Evolutionary conservation across 208 protist species (phyloP).

Genomic region (Trypanosoma cruzi): DNA sequence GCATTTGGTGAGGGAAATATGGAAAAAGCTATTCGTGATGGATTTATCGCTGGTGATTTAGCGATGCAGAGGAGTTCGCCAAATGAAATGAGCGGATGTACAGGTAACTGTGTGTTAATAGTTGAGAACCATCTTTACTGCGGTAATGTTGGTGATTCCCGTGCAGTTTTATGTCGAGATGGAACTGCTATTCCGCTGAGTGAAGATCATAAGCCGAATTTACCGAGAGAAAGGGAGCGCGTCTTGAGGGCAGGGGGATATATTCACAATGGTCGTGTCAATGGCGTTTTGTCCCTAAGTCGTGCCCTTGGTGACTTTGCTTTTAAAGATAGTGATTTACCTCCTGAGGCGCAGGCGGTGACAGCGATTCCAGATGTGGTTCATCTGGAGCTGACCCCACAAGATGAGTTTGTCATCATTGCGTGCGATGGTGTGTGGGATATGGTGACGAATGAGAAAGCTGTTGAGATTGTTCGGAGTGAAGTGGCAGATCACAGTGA

Average conservation of each 20-base stretch:
- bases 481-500: conserved; percentile 84
- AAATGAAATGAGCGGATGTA: conserved; percentile 81
- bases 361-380: conserved; percentile 74
- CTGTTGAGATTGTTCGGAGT: conserved; percentile 88
- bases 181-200: conserved; percentile 91
- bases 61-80: conserved; percentile 74
- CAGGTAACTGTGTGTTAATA: conserved; percentile 80
- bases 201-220: conserved; percentile 95
- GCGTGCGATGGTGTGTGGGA: conserved; percentile 95
- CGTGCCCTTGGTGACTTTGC: conserved; percentile 95
- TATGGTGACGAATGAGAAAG: conserved; percentile 90
- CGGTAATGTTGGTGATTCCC: conserved; percentile 94
- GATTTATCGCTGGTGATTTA: conserved; percentile 71
- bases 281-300: conserved; percentile 95
- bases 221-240: conserved; percentile 77
- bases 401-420: conserved; percentile 93
- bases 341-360: conserved; percentile 77
- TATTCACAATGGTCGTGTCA: conserved; percentile 92
- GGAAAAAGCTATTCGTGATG: conserved; percentile 67
- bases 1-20: conserved; percentile 66
- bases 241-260: conserved; percentile 90
- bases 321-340: conserved; percentile 84
- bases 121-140: conserved; percentile 93
- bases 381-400: conserved; percentile 74
- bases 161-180: conserved; percentile 85